These are phyloP conservation scores for Pythium scleroteichum DNA, from an alignment of 352 stramenopile genomes.

Conservation along the genomic window DNA sequence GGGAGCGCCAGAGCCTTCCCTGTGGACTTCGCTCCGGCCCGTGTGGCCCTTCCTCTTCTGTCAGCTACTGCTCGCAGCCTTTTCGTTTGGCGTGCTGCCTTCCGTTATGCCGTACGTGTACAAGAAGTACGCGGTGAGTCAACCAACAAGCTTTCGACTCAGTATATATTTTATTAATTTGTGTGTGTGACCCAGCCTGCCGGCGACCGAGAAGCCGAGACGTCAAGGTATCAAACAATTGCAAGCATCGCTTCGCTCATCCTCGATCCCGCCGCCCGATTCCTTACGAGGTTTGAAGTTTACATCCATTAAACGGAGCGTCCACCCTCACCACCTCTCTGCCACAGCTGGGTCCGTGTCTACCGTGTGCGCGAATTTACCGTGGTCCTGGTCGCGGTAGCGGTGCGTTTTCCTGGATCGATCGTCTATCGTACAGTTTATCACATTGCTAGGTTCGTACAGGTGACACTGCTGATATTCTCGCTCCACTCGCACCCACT, in stretches of 20 bases:
- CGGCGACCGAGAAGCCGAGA: constrained; percentile 37
- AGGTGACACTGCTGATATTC: constrained; percentile 49
- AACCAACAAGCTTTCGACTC: neutral
- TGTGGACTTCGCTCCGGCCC: constrained; percentile 31
- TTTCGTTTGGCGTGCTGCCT: constrained; percentile 65
- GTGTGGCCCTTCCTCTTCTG: constrained; percentile 56
- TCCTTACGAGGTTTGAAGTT: constrained; percentile 37
- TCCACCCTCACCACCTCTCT: neutral
- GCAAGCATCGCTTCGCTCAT: constrained; percentile 54
- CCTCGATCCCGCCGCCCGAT: constrained; percentile 46
- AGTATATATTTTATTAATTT: neutral
- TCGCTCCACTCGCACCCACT: constrained; percentile 44
- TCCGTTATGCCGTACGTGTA: constrained; percentile 78
- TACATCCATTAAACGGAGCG: neutral
- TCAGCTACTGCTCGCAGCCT: constrained; percentile 54
- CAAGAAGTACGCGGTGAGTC: constrained; percentile 61
- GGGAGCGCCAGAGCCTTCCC: constrained; percentile 8
- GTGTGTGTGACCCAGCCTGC: constrained; percentile 25
- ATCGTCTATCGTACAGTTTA: no score
- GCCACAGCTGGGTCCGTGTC: constrained; percentile 40
- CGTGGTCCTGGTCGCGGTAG: constrained; percentile 35
- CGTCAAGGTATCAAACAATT: constrained; percentile 53
- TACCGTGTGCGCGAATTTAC: constrained; percentile 52
- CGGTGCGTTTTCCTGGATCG: constrained; percentile 31
- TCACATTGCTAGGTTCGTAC: no score